Percentiles rank a stretch among this genome's conserved stretches.
phyloP scores from a whole-genome alignment of 306 rosid species.

The Quercus wislizeni region DNA sequence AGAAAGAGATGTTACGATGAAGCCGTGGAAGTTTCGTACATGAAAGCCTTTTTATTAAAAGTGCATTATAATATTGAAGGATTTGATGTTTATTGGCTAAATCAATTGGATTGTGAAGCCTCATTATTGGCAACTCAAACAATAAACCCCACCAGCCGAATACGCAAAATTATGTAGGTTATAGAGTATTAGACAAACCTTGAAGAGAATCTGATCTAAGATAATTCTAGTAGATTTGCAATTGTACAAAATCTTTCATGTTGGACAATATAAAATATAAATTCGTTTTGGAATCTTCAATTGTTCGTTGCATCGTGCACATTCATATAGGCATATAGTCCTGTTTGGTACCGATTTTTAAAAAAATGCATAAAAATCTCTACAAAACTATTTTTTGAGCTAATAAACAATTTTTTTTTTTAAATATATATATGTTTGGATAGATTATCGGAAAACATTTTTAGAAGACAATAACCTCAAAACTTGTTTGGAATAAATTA shows the following conservation, averaged over 20 bases:
- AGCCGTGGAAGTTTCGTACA: no score
- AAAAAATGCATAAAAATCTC: no score
- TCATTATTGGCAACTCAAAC: conserved; percentile 26
- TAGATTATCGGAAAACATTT: no score
- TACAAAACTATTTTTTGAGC: no score
- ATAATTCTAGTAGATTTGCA: conserved; percentile 22
- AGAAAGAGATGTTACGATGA: no score
- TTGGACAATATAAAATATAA: conserved; percentile 8
- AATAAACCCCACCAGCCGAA: conserved; percentile 31
- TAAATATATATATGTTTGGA: no score
- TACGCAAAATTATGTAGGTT: conserved; percentile 10
- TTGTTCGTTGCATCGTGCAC: neutral
- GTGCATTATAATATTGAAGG: neutral
- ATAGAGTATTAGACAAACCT: conserved; percentile 18
- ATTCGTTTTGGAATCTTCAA: conserved; percentile 17
- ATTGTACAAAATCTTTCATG: neutral
- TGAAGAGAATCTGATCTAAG: conserved; percentile 26
- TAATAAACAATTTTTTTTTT: no score
- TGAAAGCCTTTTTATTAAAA: no score
- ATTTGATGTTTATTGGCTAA: neutral
- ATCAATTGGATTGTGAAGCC: conserved; percentile 1
- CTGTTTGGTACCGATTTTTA: no score
- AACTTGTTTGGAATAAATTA: no score
- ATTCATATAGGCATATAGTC: no score
- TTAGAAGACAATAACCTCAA: no score